Base-by-base conservation (phyloP, 2,329 filamentous ascomycete genomes). In the Monosporascus sp. region DNA sequence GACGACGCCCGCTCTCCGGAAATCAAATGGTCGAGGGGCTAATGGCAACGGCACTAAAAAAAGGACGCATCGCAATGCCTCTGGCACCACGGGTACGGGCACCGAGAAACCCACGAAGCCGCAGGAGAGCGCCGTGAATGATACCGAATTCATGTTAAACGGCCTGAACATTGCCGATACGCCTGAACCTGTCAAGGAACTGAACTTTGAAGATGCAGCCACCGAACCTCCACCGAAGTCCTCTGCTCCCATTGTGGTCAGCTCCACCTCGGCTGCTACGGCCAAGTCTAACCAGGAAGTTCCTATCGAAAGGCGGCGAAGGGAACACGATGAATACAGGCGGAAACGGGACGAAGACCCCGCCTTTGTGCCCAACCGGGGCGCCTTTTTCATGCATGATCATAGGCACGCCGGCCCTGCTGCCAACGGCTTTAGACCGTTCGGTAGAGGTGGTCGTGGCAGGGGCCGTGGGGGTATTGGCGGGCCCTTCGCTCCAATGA, bases 371-470 rank as follows among this genome's bases (percentile, higher is more conserved):
- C 93, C 94, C 51, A 97, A 95, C 65, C 81, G 93, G 60, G 94
- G 94, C 54, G 87, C 89, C 57, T 97, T 97, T 77, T 97, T 97
- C 75, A 91, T 97, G 83, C 93, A 97, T 70, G 94, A 97, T 68
- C 90, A 94, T 65, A 83, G 90, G 57, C 86, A 90, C 62, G 83
- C 88, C 52, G 87, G 87, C n/a, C 82, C 86, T 45, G 83, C 85
- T 59, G 81, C 85, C 50, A 93, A 92, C 70, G 88, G 88, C 50
- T 90, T 93, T 70, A 80, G 88, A 53, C 82, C 85, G 14, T 88
- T 86, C 68, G 81, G 81, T 34, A 80, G 86, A 70, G 85, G 83
- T 38, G 75, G 83, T 59, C 77, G 82, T 70, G 89, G 84, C 48
- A 74, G 82, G 64, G 79, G 81, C 54, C 75, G 79, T 54, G 83